Base-by-base conservation (phyloP, 495 filamentous ascomycete species). In the Penicillium angulare region DNA sequence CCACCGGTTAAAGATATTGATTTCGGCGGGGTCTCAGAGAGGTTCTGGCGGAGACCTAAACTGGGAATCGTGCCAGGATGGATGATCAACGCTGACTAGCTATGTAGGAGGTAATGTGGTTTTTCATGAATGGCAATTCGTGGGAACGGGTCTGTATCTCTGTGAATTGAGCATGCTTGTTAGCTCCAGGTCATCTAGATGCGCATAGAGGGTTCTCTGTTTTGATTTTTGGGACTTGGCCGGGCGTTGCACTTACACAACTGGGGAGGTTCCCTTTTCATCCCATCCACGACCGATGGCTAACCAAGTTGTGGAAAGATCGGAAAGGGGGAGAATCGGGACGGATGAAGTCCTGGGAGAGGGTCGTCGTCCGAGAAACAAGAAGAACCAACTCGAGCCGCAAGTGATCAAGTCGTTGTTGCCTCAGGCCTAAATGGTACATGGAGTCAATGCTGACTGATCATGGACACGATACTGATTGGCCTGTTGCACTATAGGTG, bases 331-430 rank as follows among this genome's bases (percentile, higher is more conserved):
- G 31, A 26, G 29, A 46, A 23, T 31, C 43, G 43, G 43, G 29
- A 46, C 43, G 27, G 29, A 18, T 29, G 41, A 17, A 44, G 41
- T 31, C 41, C 41, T 44, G 43, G 20, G 29, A 22, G 17, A 33
- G 43, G 43, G 29, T 46, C 27, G 43, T 46, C 43, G 43, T 46
- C 43, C 31, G 43, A 46, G 43, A 46, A 46, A 46, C 43, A 46
- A 46, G 29, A 46, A 46, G 29, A 46, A 35, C 40, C 12, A 45
- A 33, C 17, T 21, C 13, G 43, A 33, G 31, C 29, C 27, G 43
- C 43, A 35, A 24, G 20, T 16, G 38, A 41, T 16, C 21, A 12
- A 17, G 13, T 24, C 18, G 5, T 4, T 2, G 5, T 39, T 0
- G 38, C 38, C 38, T 41, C 20, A 41, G 38, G 38, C 38, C 22